Conservation (phyloP, 2,329 filamentous ascomycete species). For the Peltaster fructicola region DNA sequence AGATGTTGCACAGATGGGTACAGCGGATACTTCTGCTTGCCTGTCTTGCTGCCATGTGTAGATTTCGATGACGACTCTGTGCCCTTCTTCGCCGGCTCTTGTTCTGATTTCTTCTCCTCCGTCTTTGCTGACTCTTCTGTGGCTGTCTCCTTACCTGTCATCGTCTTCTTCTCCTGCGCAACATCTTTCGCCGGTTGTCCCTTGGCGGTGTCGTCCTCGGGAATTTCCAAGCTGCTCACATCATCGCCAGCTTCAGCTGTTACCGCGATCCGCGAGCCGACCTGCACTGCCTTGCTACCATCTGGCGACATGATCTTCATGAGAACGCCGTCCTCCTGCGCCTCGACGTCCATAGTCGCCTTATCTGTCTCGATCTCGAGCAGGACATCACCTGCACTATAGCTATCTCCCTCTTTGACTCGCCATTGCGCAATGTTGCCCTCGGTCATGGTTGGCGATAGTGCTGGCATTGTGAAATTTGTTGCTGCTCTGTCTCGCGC, state of each 20-base stretch:
- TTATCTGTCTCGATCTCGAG: constrained; percentile 91
- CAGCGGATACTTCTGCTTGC: constrained; percentile 53
- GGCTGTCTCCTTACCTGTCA: neutral
- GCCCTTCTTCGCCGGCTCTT: constrained; percentile 11
- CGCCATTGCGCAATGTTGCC: constrained; percentile 75
- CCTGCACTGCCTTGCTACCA: constrained; percentile 58
- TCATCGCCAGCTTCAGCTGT: constrained; percentile 71
- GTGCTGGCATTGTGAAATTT: constrained; percentile 79
- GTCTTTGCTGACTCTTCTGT: constrained; percentile 15
- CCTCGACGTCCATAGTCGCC: constrained; percentile 87
- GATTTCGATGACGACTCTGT: constrained; percentile 13
- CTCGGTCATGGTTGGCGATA: constrained; percentile 88
- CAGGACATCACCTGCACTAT: constrained; percentile 67
- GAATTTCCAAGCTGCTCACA: constrained; percentile 54
- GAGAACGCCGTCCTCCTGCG: constrained; percentile 72
- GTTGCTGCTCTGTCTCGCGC: constrained; percentile 45
- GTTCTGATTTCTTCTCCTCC: constrained; percentile 10
- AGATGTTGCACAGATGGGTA: constrained; percentile 73
- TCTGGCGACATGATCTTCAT: constrained; percentile 64
- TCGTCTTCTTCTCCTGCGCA: constrained; percentile 11
- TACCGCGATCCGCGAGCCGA: constrained; percentile 67
- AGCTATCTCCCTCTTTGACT: constrained; percentile 73
- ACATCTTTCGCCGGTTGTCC: constrained; percentile 13
- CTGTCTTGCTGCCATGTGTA: constrained; percentile 27
- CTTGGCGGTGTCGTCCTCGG: constrained; percentile 41